Evolutionary conservation across 2,329 filamentous ascomycete species (phyloP).

Genomic region (Ophiostoma montium): DNA sequence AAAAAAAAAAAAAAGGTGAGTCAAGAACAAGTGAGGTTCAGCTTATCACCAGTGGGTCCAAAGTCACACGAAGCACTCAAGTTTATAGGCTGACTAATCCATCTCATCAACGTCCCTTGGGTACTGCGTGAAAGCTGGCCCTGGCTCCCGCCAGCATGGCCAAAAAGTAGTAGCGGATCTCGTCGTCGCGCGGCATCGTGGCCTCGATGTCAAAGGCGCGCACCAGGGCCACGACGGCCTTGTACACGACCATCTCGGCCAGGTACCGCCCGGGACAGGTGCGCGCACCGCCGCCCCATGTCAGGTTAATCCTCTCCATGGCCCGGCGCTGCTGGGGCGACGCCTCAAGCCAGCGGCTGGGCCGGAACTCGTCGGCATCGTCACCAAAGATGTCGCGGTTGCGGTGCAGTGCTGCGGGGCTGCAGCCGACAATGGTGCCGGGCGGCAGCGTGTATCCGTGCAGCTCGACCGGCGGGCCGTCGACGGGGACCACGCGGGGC

Average conservation of each 20-base stretch:
- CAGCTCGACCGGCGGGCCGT: constrained; percentile 20
- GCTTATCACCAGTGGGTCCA: too few relatives aligned
- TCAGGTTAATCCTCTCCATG: constrained; percentile 36
- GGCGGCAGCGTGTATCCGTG: constrained; percentile 28
- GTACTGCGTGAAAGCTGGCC: constrained; percentile 22
- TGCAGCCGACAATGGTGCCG: constrained; percentile 36
- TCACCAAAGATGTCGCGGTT: constrained; percentile 34
- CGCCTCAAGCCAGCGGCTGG: constrained; percentile 31
- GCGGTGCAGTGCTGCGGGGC: constrained; percentile 34
- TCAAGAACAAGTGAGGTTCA: too few relatives aligned
- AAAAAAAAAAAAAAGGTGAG: too few relatives aligned
- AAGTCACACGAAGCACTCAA: background rate
- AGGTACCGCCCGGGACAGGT: constrained; percentile 36
- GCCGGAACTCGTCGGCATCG: constrained; percentile 29
- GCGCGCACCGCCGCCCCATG: constrained; percentile 36
- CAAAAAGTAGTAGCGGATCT: constrained; percentile 34
- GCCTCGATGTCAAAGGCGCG: constrained; percentile 30
- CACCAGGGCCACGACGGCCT: constrained; percentile 28
- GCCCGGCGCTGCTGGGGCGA: constrained; percentile 17
- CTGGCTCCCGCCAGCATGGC: constrained; percentile 35
- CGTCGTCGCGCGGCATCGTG: constrained; percentile 23
- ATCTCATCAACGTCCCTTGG: too few relatives aligned
- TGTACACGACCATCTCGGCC: constrained; percentile 35
- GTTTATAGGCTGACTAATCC: too few relatives aligned
- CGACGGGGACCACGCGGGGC: constrained; percentile 28